Conservation (phyloP, 345 rosid species). For the Ceriops decandra region DNA sequence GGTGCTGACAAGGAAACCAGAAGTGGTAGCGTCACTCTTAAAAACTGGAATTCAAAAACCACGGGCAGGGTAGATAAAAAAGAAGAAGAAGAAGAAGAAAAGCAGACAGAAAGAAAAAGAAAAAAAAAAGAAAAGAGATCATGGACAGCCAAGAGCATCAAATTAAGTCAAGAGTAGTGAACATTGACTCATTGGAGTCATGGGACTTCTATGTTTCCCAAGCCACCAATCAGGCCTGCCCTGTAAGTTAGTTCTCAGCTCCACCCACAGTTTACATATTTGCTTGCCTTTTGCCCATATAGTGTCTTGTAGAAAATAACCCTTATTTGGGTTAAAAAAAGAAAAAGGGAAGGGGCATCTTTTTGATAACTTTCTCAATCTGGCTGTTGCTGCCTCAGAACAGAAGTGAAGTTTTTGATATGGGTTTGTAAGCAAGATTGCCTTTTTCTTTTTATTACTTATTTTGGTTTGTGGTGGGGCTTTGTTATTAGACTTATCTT, state of each 20-base stretch:
- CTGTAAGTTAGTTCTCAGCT: slow-evolving; percentile 41
- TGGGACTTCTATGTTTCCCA: slow-evolving; percentile 63
- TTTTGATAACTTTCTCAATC: too few species aligned
- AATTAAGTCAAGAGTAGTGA: slow-evolving; percentile 48
- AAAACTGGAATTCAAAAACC: background rate
- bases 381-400: too few species aligned
- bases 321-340: too few species aligned
- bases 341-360: too few species aligned
- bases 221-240: slow-evolving; percentile 57
- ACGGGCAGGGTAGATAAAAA: background rate
- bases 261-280: background rate
- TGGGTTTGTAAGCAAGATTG: too few species aligned
- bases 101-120: slow-evolving; percentile 1
- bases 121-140: background rate
- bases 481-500: background rate
- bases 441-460: too few species aligned
- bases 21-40: background rate
- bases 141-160: slow-evolving; percentile 51
- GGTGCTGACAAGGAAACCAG: background rate
- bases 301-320: too few species aligned
- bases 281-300: background rate
- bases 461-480: too few species aligned
- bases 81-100: slow-evolving; percentile 6
- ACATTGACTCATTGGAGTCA: slow-evolving; percentile 56
- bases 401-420: too few species aligned